Base-by-base conservation (phyloP, 2,329 filamentous ascomycete genomes). In the Diplodia intermedia region DNA sequence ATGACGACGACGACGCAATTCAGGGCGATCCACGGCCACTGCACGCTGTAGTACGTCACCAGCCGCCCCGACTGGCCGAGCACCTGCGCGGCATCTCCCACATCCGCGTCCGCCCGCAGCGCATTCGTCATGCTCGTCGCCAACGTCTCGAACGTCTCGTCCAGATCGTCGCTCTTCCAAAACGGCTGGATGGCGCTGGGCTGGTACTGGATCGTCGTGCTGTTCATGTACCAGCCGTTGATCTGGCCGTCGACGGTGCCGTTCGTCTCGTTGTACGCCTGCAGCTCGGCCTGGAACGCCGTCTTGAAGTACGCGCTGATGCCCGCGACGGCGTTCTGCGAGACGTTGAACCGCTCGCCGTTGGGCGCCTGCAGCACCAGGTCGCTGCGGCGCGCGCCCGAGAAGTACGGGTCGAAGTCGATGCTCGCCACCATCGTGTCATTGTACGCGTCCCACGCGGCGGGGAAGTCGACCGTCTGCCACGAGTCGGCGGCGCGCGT, bases 61-160 rank as follows among this genome's bases (percentile, higher is more conserved):
- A 57, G 12, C 33, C 4, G n/a, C 11, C 33, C 54, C 20, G 54
- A 38, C 33, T 57, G 5, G 2, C 54, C 54, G 12, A 23, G 14
- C 38, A 33, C 12, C 23, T 31, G 3, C 20, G 23, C 12, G 6
- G 29, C 57, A 2, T 11, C 31, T 26, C 26, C 26, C 1, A 14
- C n/a, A 40, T 63, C 67, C 4, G 57, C 43, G 33, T 61, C 56
- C 8, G 18, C 36, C 14, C 71, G 61, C 1, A 71, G 68, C 29
- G 63, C 53, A 43, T 71, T 71, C 38, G 31, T 69, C 70, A 72
- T 69, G 69, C 70, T 70, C 23, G 43, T 47, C 14, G 70, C 71
- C 18, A 72, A 14, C 5, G 49, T 14, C 4, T 38, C 40, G 49
- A 72, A 71, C 20, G 62, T 69, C 6, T 33, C 60, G 31, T 50